These are phyloP conservation scores for Thelonectria olida DNA, from an alignment of 2,329 filamentous ascomycete species.

Conservation along the genomic window DNA sequence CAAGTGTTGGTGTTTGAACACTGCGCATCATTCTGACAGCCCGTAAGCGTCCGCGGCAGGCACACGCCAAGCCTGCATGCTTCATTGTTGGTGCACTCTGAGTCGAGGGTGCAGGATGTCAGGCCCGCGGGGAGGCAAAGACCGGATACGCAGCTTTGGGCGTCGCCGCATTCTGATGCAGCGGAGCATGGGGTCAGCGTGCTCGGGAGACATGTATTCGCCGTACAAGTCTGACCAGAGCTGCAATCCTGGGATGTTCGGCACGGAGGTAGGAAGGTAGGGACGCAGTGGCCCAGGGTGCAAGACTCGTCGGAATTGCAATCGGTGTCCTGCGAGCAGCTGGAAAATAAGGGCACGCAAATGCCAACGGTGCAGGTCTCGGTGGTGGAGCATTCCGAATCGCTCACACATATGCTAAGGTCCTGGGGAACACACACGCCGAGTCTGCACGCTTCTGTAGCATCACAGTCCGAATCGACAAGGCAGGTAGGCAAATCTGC, in stretches of 20 bases:
- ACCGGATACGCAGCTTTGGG: too few relatives aligned
- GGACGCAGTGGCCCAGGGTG: neutral
- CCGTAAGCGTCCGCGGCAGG: neutral
- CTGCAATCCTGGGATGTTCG: neutral
- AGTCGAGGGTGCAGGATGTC: neutral
- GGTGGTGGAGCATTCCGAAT: neutral
- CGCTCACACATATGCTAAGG: neutral
- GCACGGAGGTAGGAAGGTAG: neutral
- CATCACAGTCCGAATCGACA: neutral
- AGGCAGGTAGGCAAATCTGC: neutral
- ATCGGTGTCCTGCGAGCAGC: neutral
- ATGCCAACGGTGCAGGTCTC: conserved; percentile 1
- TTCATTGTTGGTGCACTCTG: conserved; percentile 2
- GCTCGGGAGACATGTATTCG: neutral
- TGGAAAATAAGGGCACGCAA: neutral
- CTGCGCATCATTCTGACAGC: neutral
- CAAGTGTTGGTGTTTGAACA: neutral
- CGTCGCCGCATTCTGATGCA: too few relatives aligned
- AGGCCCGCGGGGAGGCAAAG: conserved; percentile 4
- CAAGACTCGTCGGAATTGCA: conserved; percentile 8
- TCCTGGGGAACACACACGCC: conserved; percentile 1
- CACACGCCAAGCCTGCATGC: conserved; percentile 1
- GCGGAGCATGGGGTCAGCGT: neutral
- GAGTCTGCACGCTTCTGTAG: neutral
- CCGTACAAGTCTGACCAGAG: conserved; percentile 2